Base-by-base conservation (phyloP, 352 stramenopile genomes). In the Phytophthora gonapodyides region DNA sequence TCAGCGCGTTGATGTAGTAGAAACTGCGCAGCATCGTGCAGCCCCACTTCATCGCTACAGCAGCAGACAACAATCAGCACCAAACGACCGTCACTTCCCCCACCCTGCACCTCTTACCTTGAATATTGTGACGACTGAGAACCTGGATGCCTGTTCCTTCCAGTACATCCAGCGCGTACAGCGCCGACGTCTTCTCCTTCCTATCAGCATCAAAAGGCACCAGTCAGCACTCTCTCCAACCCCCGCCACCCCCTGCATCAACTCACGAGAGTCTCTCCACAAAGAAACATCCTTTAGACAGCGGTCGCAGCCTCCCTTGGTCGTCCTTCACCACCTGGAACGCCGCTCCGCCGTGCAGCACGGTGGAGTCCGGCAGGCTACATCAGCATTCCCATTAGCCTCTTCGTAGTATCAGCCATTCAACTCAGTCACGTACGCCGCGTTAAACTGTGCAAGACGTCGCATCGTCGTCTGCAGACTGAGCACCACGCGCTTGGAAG, bases 1-100 rank as follows among this genome's bases (percentile, higher is more conserved):
- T 89, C 40, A 93, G 60, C 1, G 84, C 84, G 34, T 89, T 90
- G 42, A 93, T 68, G 46, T 88, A 89, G 59, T 95, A 93, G 43
- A 95, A 91, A 40, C 74, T 77, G 4, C 79, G 85, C 34, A 93
- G 35, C 79, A 93, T 90, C 19, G 82, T 79, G 56, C 76, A 84
- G 19, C 84, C 85, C 86, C 86, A 95, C 55, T 93, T 91, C 16
- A 93, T 71, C 21, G 82, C 86, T 89, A 47, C 5, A 27, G 57
- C 11, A n/a, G n/a, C 4, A 24, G 4, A 46, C n/a, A 30, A 7
- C 40, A 38, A 43, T 13, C 16, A 54, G 30, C 36, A 40, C 9
- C 24, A 21, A 31, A 31, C 43, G 30, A 45, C 16, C 11, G 38
- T 21, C 5, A 1, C 13, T 44, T 40, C 9, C 12, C 41, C n/a